Conservation (phyloP, 2,329 filamentous ascomycete genomes). For the Nigrospora sphaerica region DNA sequence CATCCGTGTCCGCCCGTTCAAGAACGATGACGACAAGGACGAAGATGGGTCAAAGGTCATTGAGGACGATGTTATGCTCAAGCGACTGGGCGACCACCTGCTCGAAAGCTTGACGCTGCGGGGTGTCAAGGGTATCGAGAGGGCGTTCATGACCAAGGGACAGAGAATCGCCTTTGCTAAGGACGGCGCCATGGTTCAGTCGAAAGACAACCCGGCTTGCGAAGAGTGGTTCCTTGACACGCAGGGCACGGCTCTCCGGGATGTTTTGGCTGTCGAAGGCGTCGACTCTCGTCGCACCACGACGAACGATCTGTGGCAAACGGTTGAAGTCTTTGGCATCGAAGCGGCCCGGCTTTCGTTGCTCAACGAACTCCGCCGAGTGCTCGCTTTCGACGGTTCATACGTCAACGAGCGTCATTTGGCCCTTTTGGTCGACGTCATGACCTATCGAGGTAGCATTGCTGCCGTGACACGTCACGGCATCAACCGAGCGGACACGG, state of each 20-base stretch:
- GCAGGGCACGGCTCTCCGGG: constrained; percentile 76
- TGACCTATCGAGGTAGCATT: constrained; percentile 90
- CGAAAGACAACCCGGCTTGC: constrained; percentile 67
- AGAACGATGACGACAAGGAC: constrained; percentile 64
- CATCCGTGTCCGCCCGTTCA: constrained; percentile 75
- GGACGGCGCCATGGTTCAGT: constrained; percentile 67
- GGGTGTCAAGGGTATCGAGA: constrained; percentile 80
- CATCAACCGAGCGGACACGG: constrained; percentile 96
- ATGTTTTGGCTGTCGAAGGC: constrained; percentile 79
- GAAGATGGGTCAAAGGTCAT: constrained; percentile 55
- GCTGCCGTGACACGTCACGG: constrained; percentile 97
- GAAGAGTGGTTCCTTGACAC: constrained; percentile 96
- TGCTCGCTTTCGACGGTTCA: constrained; percentile 96
- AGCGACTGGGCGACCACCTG: constrained; percentile 85
- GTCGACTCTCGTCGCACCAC: constrained; percentile 82
- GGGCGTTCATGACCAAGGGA: constrained; percentile 88
- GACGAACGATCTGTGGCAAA: constrained; percentile 92
- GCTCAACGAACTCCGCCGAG: constrained; percentile 80
- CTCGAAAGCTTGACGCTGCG: constrained; percentile 86
- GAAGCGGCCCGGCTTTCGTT: constrained; percentile 86
- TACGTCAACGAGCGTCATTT: constrained; percentile 99
- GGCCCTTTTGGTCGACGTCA: constrained; percentile 90
- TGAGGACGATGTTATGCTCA: constrained; percentile 87
- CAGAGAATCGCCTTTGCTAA: constrained; percentile 57
- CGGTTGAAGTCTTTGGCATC: constrained; percentile 92